Base-by-base conservation (phyloP, 2,329 filamentous ascomycete genomes). In the Pyricularia pennisetigena region DNA sequence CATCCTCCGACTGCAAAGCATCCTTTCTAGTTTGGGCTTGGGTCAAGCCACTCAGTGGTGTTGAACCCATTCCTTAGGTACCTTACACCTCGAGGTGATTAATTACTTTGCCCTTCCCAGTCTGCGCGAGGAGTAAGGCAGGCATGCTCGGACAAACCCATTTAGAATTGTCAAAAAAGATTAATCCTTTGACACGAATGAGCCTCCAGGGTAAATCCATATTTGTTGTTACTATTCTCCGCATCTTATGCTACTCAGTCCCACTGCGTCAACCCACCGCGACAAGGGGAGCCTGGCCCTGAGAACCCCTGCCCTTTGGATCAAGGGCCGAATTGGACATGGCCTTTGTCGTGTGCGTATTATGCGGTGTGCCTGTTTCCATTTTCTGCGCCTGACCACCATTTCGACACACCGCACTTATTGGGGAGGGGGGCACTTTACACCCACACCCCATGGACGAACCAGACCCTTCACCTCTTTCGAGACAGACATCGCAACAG, bases 401-500 rank as follows among this genome's bases (percentile, higher is more conserved):
- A n/a, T 10, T 10, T 35, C 20, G 24, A 35, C 20, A 24, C 62
- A 41, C 41, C 28, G 41, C 61, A 70, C 71, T 49, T 49, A 16
- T 49, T n/a, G n/a, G n/a, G n/a, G n/a, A n/a, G n/a, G n/a, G 32
- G 41, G 41, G 69, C 68, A 68, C 66, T 32, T 63, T 41, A 41
- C 59, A 68, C 64, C 67, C 69, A 67, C 69, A 63, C 59, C 64
- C 30, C 41, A 23, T 65, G 65, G n/a, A 54, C 68, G 30, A 59
- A 54, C 54, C 41, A 67, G 66, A 67, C 71, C 74, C 70, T 73
- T 74, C 74, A 73, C 71, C 71, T 16, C 12, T 61, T 61, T n/a
- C 57, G 57, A 61, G 57, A 26, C n/a, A 61, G 75, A 74, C 76
- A 73, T 75, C 76, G 78, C 77, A 77, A 78, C 78, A 78, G 71